Conservation (phyloP, 805 yeast genomes). For the Groenewaldozyma tartarivorans region DNA sequence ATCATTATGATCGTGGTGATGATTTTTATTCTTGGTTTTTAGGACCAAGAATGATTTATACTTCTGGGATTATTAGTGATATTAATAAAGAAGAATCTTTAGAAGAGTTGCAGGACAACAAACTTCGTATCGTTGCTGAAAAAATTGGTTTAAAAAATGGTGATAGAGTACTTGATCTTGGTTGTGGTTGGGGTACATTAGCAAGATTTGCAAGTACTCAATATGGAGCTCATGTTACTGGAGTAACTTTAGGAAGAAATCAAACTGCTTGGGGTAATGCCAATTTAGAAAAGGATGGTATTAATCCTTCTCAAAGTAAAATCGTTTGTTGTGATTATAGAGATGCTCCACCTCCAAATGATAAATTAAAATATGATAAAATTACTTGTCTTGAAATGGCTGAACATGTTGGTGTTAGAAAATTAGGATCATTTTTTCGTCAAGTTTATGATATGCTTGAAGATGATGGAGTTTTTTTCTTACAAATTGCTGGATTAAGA, state of each 20-base stretch:
- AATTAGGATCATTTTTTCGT: conserved; percentile 60
- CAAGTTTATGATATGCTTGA: conserved; percentile 84
- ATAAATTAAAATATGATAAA: conserved; percentile 57
- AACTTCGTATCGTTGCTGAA: conserved; percentile 78
- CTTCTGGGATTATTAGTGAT: conserved; percentile 76
- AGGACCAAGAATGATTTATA: conserved; percentile 91
- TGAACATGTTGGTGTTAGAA: conserved; percentile 90
- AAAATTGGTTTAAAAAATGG: conserved; percentile 67
- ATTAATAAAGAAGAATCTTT: conserved; percentile 62
- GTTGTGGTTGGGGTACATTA: conserved; percentile 96
- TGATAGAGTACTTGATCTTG: conserved; percentile 72
- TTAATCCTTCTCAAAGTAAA: conserved; percentile 56
- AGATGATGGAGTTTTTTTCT: conserved; percentile 80
- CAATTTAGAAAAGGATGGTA: conserved; percentile 58
- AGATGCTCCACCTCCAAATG: conserved; percentile 68
- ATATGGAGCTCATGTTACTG: conserved; percentile 80
- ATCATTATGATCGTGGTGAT: conserved; percentile 92
- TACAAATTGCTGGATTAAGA: conserved; percentile 86
- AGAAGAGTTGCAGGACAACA: conserved; percentile 72
- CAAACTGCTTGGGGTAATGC: conserved; percentile 86
- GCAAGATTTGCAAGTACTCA: conserved; percentile 74
- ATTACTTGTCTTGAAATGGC: conserved; percentile 92
- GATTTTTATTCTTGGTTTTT: conserved; percentile 90
- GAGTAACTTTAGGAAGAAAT: conserved; percentile 81
- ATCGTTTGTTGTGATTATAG: conserved; percentile 82